These are phyloP conservation scores for Neurospora sublineolata DNA, from an alignment of 495 filamentous ascomycete genomes.

Conservation along the genomic window DNA sequence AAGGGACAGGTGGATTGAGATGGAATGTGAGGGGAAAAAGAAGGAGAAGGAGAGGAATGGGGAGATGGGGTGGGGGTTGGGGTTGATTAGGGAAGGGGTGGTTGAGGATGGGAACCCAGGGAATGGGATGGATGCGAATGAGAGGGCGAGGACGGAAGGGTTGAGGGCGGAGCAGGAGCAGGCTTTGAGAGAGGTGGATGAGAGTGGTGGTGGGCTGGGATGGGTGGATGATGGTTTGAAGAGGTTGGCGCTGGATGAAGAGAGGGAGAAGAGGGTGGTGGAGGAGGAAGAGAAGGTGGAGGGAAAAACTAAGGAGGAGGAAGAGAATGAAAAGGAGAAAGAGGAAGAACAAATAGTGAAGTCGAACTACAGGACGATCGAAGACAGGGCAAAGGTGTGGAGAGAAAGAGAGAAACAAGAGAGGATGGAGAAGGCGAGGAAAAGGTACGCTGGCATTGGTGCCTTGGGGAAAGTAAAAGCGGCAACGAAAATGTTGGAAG, in stretches of 20 bases:
- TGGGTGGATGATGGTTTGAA: not conserved
- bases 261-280: not conserved
- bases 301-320: not conserved
- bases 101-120: not conserved
- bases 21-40: not conserved
- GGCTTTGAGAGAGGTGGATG: not conserved
- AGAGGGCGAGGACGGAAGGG: not conserved
- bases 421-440: not conserved
- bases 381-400: not conserved
- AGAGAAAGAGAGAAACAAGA: not conserved
- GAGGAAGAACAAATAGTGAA: not conserved
- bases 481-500: not conserved
- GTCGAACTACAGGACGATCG: not conserved
- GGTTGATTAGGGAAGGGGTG: not conserved
- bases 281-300: not conserved
- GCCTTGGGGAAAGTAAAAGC: not conserved
- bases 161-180: not conserved
- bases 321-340: not conserved
- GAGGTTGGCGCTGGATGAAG: not conserved
- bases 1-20: not conserved
- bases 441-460: not conserved
- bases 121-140: not conserved
- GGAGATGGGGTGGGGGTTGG: not conserved
- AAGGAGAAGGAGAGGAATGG: not conserved
- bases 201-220: not conserved